Conservation (phyloP, 352 stramenopile species). For the Phytophthora europaea region DNA sequence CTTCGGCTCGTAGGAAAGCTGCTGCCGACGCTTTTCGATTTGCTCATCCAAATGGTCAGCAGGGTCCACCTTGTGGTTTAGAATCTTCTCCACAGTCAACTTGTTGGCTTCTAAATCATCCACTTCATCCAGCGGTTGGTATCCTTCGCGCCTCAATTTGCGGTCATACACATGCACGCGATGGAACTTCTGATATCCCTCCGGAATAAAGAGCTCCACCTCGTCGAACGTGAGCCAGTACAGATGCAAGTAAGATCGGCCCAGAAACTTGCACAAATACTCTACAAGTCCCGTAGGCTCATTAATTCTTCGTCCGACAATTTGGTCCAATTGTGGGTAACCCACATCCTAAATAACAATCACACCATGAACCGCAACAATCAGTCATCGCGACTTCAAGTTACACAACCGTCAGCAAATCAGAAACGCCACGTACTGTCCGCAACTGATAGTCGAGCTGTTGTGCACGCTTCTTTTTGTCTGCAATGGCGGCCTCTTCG, state of each 20-base stretch:
- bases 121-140: slow-evolving; percentile 88
- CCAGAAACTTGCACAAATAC: slow-evolving; percentile 91
- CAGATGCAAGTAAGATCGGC: slow-evolving; percentile 89
- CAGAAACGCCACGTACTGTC: slow-evolving; percentile 36
- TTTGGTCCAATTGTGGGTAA: slow-evolving; percentile 83
- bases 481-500: slow-evolving; percentile 58
- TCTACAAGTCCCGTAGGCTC: slow-evolving; percentile 73
- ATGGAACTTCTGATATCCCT: slow-evolving; percentile 89
- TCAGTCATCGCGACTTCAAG: slow-evolving; percentile 9
- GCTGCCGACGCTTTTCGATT: slow-evolving; percentile 75
- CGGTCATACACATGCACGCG: slow-evolving; percentile 88
- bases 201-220: slow-evolving; percentile 85
- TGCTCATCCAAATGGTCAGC: slow-evolving; percentile 86
- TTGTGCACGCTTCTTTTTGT: slow-evolving; percentile 80
- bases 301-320: slow-evolving; percentile 87
- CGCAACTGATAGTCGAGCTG: slow-evolving; percentile 82
- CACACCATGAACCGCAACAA: slow-evolving; percentile 1
- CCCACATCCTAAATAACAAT: slow-evolving; percentile 57
- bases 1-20: slow-evolving; percentile 56
- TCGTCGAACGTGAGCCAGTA: slow-evolving; percentile 92
- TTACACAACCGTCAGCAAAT: background rate
- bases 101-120: slow-evolving; percentile 91
- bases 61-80: slow-evolving; percentile 88
- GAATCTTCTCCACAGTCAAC: slow-evolving; percentile 89
- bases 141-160: slow-evolving; percentile 83